A percentile compares a stretch with the other conserved stretches of the same genome.
Evolutionary conservation across 2,329 filamentous ascomycete species (phyloP).

Genomic region (Hymenoscyphus fructigenus): DNA sequence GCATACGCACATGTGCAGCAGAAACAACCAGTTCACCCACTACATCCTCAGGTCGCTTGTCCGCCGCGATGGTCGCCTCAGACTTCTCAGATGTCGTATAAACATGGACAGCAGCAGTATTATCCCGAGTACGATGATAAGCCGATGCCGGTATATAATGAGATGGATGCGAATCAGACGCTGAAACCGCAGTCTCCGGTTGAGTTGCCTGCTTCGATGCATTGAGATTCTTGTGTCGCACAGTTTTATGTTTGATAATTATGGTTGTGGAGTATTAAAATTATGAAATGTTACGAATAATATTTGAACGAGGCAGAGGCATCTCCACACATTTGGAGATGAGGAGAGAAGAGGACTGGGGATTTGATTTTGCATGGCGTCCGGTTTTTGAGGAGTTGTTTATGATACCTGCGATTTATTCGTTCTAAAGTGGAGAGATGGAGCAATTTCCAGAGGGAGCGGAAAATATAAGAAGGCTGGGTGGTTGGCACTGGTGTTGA

Average conservation of each 20-base stretch:
- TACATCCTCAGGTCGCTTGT: slow-evolving; percentile 3
- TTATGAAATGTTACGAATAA: not conserved
- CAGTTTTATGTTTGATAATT: not conserved
- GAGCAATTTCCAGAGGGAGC: not conserved
- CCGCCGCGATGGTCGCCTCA: slow-evolving; percentile 16
- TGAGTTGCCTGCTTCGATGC: slow-evolving; percentile 1
- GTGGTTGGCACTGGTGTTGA: slow-evolving; percentile 1
- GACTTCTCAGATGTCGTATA: slow-evolving; percentile 11
- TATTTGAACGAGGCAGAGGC: not conserved
- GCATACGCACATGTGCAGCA: slow-evolving; percentile 3
- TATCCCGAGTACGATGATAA: slow-evolving; percentile 17
- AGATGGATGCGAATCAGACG: slow-evolving; percentile 15
- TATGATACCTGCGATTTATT: slow-evolving; percentile 2
- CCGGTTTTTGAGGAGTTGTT: not conserved
- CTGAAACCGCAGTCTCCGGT: not conserved
- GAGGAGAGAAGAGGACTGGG: not conserved
- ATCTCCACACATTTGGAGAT: not conserved
- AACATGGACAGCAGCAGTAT: slow-evolving; percentile 1
- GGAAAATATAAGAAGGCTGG: not conserved
- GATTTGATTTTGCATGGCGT: not conserved
- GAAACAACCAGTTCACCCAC: not conserved
- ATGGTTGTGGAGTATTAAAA: not conserved
- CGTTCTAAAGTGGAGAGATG: not conserved
- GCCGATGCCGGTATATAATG: slow-evolving; percentile 9
- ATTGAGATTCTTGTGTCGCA: not conserved